These are phyloP conservation scores for Paraphoma chrysanthemicola DNA, from an alignment of 2,329 filamentous ascomycete genomes.

Conservation along the genomic window DNA sequence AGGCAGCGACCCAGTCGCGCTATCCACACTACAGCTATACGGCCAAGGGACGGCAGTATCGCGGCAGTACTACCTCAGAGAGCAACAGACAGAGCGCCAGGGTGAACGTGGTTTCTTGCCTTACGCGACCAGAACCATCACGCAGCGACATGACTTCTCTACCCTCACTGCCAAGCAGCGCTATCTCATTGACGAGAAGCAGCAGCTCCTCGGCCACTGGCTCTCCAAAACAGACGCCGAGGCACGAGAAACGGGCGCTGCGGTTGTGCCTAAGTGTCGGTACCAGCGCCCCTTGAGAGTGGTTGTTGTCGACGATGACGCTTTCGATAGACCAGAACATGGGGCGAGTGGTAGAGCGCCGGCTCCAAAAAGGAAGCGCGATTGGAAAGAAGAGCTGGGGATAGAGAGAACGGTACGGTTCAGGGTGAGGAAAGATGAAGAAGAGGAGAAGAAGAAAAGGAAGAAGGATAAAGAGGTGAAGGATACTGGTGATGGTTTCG, in stretches of 20 bases:
- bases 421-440: background rate
- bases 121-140: background rate
- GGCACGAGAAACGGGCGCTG: background rate
- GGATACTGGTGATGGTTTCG: too few species aligned
- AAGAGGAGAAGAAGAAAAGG: too few species aligned
- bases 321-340: background rate
- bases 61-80: too few species aligned
- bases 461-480: too few species aligned
- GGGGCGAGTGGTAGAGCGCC: background rate
- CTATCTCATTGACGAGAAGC: background rate
- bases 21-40: background rate
- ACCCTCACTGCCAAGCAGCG: background rate
- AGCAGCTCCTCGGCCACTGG: background rate
- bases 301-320: background rate
- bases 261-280: background rate
- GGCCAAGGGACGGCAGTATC: background rate
- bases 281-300: background rate
- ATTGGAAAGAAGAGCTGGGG: background rate
- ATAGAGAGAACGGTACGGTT: background rate
- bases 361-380: background rate
- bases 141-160: background rate
- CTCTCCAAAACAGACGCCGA: background rate
- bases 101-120: background rate
- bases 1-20: background rate
- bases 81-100: too few species aligned